Evolutionary conservation across 257 asterid species (phyloP), one percentile per base, ranked within the genome.

Genomic region (Petrea volubilis): DNA sequence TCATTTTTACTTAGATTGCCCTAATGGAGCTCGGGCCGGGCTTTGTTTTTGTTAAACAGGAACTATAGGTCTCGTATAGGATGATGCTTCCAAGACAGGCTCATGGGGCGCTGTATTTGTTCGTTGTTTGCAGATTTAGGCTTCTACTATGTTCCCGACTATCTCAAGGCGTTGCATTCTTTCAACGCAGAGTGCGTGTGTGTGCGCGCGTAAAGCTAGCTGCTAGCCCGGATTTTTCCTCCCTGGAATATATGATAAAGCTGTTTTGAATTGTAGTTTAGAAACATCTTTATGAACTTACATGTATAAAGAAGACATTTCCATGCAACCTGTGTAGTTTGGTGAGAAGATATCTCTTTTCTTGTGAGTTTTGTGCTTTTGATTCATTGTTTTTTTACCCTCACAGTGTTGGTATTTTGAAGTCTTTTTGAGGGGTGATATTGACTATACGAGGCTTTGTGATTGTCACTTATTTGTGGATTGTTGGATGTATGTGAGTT

Each of bases 11-110:
- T 21, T 38, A 21, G 21, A 20, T 40, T 14, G 12, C 13, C 29
- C 14, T 33, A 29, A 52, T 28, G 41, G 47, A 65, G 71, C 60
- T 43, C 15, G 24, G 55, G 50, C 7, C 15, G 12, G 18, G n/a
- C n/a, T 64, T 21, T 27, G 5, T 25, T 59, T 66, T 24, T 21
- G 15, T 56, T 52, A 13, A 50, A 59, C 81, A 80, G 79, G 83
- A 75, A 29, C 68, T 60, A 44, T 74, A 83, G 81, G 40, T 67
- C 15, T 14, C 13, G 27, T 56, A 57, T 59, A 28, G 15, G 49
- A 13, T 18, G 23, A 27, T 17, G 55, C 53, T 25, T 53, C 15
- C 23, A 52, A 40, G 52, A 70, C 20, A 36, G 68, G 23, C 10
- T 12, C 13, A 33, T n/a, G 9, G 56, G 24, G 65, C 25, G 64